Percentiles rank a stretch among this genome's conserved stretches.
Conservation (phyloP, 2,329 filamentous ascomycete genomes). For the Colletotrichum tropicicola region DNA sequence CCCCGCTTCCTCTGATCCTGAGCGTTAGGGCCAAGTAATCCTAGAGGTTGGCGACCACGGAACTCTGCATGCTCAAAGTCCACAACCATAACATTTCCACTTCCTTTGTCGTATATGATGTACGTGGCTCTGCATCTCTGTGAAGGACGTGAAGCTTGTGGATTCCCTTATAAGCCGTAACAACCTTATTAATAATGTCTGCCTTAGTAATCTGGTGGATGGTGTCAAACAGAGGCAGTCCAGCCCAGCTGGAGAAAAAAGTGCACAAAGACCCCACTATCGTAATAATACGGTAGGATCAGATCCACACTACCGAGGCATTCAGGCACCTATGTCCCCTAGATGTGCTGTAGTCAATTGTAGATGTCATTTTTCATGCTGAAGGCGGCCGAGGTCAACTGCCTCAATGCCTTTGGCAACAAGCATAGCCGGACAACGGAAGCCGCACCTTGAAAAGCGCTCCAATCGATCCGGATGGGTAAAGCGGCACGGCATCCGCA, state of each 20-base stretch:
- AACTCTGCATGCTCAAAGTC: slow-evolving; percentile 42
- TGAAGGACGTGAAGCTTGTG: slow-evolving; percentile 35
- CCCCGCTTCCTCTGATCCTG: slow-evolving; percentile 33
- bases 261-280: slow-evolving; percentile 38
- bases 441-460: slow-evolving; percentile 48
- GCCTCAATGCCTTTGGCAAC: slow-evolving; percentile 48
- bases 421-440: slow-evolving; percentile 45
- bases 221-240: slow-evolving; percentile 34
- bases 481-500: slow-evolving; percentile 39
- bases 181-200: slow-evolving; percentile 25
- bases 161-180: not conserved
- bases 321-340: slow-evolving; percentile 45
- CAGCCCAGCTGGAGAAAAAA: slow-evolving; percentile 47
- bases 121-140: slow-evolving; percentile 39
- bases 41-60: slow-evolving; percentile 32
- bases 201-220: slow-evolving; percentile 18
- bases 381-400: slow-evolving; percentile 32
- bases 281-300: slow-evolving; percentile 40
- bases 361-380: slow-evolving; percentile 44
- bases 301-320: slow-evolving; percentile 43
- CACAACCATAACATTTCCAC: slow-evolving; percentile 38
- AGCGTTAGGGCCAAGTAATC: slow-evolving; percentile 30
- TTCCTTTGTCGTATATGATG: slow-evolving; percentile 39
- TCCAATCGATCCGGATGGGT: slow-evolving; percentile 38
- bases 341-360: slow-evolving; percentile 36